A percentile compares a stretch with the other conserved stretches of the same genome.
Evolutionary conservation across 2,329 filamentous ascomycete genomes (phyloP).

Genomic region (Fusarium musae): DNA sequence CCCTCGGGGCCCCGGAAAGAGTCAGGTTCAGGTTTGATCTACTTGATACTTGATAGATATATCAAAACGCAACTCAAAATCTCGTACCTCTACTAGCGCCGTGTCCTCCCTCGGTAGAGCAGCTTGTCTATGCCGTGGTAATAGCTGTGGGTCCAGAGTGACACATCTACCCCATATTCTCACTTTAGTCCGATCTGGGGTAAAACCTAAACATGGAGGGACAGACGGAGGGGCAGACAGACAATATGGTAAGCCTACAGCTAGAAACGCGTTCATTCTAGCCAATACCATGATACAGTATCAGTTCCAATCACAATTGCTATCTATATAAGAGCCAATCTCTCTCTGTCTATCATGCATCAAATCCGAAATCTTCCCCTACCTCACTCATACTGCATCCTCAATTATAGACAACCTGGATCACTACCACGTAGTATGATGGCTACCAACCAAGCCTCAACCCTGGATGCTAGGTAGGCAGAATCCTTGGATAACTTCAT

Average conservation of each 20-base stretch:
- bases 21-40: not conserved
- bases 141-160: not conserved
- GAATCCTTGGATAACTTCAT: not conserved
- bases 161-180: not conserved
- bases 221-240: not conserved
- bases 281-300: not conserved
- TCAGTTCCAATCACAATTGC: not conserved
- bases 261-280: not conserved
- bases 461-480: not conserved
- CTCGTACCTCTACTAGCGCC: not conserved
- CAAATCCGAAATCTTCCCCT: not conserved
- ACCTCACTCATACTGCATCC: not conserved
- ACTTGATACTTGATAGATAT: not conserved
- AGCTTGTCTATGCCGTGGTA: not conserved
- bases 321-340: not conserved
- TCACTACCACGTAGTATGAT: not conserved
- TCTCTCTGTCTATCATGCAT: not conserved
- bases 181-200: not conserved
- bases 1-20: not conserved
- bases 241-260: not conserved
- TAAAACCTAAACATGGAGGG: not conserved
- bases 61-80: not conserved
- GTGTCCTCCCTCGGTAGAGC: not conserved
- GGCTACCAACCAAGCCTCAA: not conserved
- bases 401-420: not conserved